phyloP scores from a whole-genome alignment of 202 grass and related monocot species.

The Miscanthus sacchariflorus region DNA sequence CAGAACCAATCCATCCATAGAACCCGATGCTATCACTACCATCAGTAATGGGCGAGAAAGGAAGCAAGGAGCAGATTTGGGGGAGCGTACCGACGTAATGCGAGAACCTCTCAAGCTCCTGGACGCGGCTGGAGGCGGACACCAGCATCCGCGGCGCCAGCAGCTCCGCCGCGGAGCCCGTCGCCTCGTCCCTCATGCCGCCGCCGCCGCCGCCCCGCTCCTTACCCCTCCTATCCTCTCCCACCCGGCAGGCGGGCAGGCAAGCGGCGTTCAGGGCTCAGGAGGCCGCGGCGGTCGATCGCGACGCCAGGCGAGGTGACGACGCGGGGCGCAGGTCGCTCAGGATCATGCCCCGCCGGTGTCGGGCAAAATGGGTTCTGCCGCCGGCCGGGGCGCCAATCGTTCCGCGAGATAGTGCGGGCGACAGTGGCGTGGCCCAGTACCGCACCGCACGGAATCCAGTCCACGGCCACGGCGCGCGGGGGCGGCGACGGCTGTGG shows the following conservation, averaged over 20 bases:
- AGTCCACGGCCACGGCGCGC: neutral
- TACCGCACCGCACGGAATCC: neutral
- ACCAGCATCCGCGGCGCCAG: conserved; percentile 62
- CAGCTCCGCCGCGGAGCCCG: conserved; percentile 46
- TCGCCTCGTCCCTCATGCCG: conserved; percentile 45
- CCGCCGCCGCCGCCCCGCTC: neutral
- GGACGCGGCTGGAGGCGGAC: conserved; percentile 58
- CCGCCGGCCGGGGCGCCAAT: neutral
- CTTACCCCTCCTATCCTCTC: neutral
- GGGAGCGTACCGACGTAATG: conserved; percentile 77
- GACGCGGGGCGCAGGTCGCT: neutral
- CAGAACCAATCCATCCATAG: neutral
- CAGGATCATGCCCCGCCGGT: neutral
- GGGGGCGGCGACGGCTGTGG: conserved; percentile 1
- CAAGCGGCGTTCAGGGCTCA: neutral
- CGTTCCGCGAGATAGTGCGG: neutral
- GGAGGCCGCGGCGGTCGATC: neutral
- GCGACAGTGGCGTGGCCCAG: conserved; percentile 21
- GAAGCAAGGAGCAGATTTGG: neutral
- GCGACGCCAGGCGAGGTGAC: neutral
- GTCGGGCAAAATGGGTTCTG: neutral
- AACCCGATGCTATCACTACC: neutral
- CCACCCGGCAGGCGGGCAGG: neutral
- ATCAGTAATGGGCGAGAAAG: neutral
- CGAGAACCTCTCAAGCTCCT: conserved; percentile 82